phyloP scores from a whole-genome alignment of 352 stramenopile genomes.

The Pythium phragmitis region DNA sequence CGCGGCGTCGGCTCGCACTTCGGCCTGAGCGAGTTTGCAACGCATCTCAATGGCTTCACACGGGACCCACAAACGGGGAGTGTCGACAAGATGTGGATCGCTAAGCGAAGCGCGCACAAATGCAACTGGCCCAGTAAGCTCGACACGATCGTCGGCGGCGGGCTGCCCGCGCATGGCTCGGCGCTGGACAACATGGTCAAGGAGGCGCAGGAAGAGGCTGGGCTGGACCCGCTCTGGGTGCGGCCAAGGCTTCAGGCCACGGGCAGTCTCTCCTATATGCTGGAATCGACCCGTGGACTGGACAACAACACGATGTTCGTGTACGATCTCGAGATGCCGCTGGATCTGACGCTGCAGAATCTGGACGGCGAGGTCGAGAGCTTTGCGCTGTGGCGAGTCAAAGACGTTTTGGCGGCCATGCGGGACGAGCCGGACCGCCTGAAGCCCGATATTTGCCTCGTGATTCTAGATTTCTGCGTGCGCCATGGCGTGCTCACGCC shows the following conservation, averaged over 20 bases:
- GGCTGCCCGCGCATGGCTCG: conserved; percentile 46
- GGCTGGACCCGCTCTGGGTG: conserved; percentile 40
- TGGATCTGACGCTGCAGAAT: conserved; percentile 37
- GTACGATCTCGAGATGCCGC: conserved; percentile 61
- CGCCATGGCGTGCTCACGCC: conserved; percentile 64
- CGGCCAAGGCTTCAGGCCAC: conserved; percentile 32
- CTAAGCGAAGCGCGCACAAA: conserved; percentile 48
- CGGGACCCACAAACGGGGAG: conserved; percentile 15
- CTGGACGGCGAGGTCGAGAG: conserved; percentile 60
- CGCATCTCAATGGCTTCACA: conserved; percentile 72
- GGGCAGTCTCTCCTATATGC: conserved; percentile 57
- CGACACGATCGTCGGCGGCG: conserved; percentile 66
- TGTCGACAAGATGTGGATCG: conserved; percentile 62
- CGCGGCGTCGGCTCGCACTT: conserved; percentile 64
- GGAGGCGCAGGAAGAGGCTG: conserved; percentile 62
- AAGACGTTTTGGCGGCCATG: conserved; percentile 37
- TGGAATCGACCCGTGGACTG: conserved; percentile 53
- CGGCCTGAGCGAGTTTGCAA: conserved; percentile 63
- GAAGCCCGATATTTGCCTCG: conserved; percentile 69
- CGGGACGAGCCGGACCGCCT: conserved; percentile 52
- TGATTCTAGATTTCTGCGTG: conserved; percentile 66
- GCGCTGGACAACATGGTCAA: conserved; percentile 75
- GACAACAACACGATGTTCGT: conserved; percentile 73
- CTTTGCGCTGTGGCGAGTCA: conserved; percentile 53
- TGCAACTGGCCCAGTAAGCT: conserved; percentile 49